Evolutionary conservation across 1,139 yeast species (phyloP).

Genomic region (Blastobotrys apis): DNA sequence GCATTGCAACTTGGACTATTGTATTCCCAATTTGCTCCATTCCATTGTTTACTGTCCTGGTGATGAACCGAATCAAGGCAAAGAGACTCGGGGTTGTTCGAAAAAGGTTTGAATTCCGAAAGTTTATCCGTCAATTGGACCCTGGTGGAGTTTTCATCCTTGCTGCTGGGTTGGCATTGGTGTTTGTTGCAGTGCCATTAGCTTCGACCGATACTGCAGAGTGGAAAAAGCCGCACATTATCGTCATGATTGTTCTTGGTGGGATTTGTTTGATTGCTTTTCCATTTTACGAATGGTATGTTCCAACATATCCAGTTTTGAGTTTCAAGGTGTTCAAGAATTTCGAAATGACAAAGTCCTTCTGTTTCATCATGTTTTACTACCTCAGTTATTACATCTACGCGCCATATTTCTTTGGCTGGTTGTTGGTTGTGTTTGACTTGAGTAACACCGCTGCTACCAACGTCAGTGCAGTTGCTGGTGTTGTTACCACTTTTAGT

Average conservation of each 20-base stretch:
- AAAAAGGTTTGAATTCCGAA: background rate
- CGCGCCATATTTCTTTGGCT: conserved; percentile 28
- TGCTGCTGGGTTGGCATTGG: conserved; percentile 19
- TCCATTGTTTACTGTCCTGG: conserved; percentile 41
- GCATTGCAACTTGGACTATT: conserved; percentile 73
- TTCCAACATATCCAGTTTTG: conserved; percentile 19
- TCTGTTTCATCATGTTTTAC: conserved; percentile 16
- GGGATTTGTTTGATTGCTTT: conserved; percentile 15
- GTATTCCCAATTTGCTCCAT: conserved; percentile 58
- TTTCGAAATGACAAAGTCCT: conserved; percentile 14
- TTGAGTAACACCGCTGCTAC: conserved; percentile 57
- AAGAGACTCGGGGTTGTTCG: background rate
- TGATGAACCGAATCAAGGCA: conserved; percentile 17
- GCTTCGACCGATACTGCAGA: conserved; percentile 16
- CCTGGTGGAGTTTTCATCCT: conserved; percentile 18
- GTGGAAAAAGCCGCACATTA: conserved; percentile 17
- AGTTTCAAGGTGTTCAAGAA: conserved; percentile 12
- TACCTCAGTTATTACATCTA: conserved; percentile 19
- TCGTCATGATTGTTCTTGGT: conserved; percentile 16
- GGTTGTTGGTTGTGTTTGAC: conserved; percentile 49
- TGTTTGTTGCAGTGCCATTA: conserved; percentile 22
- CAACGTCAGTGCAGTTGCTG: conserved; percentile 56
- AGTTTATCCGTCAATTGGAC: conserved; percentile 14
- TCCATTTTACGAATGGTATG: conserved; percentile 15
- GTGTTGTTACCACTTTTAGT: conserved; percentile 58